Percentiles rank a stretch among this genome's conserved stretches.
These are phyloP conservation scores for Wallemia mellicola DNA, from an alignment of 1,284 basidiomycete genomes.

Conservation along the genomic window DNA sequence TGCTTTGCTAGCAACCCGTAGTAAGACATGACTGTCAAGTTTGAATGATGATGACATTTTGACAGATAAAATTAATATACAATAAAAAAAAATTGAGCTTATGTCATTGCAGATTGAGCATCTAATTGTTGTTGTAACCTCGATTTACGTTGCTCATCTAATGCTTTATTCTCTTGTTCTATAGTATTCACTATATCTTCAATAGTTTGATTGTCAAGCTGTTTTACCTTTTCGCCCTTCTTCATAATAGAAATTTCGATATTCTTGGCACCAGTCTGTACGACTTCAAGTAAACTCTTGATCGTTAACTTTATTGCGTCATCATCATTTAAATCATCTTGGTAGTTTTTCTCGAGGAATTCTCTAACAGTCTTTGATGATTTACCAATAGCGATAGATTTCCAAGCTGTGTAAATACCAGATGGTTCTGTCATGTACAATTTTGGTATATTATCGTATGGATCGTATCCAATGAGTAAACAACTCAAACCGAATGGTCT, in stretches of 20 bases:
- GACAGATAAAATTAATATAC: neutral
- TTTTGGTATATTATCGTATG: conserved; percentile 56
- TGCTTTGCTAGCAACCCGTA: conserved; percentile 15
- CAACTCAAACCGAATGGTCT: conserved; percentile 95
- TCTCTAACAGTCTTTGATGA: conserved; percentile 96
- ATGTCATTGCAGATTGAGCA: neutral
- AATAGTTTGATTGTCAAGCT: neutral
- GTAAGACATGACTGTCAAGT: neutral
- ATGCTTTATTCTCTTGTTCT: neutral
- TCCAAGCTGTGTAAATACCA: conserved; percentile 96
- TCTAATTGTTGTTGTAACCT: neutral
- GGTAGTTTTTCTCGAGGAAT: conserved; percentile 95
- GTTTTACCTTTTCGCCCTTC: conserved; percentile 3
- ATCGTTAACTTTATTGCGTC: conserved; percentile 83
- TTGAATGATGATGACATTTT: neutral
- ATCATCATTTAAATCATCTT: conserved; percentile 58
- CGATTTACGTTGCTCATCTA: neutral
- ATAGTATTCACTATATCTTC: neutral
- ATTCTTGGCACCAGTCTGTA: conserved; percentile 97
- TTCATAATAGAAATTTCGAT: conserved; percentile 95
- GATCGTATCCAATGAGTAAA: conserved; percentile 88
- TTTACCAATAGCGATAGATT: conserved; percentile 92
- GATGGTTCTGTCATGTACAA: conserved; percentile 93
- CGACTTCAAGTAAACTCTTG: conserved; percentile 87
- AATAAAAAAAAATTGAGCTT: neutral